Conservation (phyloP, 768 basidiomycete species). For the Ramaria sp. region DNA sequence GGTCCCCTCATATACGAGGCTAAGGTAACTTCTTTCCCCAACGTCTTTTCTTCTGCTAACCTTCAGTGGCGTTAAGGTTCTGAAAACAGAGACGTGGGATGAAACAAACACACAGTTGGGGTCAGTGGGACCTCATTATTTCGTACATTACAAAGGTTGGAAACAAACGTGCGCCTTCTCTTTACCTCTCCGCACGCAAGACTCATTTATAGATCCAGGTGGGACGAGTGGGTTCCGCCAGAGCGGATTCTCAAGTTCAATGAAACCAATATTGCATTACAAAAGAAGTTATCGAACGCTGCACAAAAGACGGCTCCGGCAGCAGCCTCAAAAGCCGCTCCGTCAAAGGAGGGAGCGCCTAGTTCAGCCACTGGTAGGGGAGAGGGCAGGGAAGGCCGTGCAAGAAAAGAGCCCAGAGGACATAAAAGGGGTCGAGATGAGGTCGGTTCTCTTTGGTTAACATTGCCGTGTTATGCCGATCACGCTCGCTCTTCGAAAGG, state of each 20-base stretch:
- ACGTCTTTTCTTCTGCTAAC: background rate
- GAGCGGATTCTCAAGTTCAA: slow-evolving; percentile 74
- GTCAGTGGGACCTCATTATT: slow-evolving; percentile 69
- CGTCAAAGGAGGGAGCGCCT: slow-evolving; percentile 10
- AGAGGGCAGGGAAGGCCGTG: slow-evolving; percentile 23
- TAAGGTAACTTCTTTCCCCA: slow-evolving; percentile 37
- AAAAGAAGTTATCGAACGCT: slow-evolving; percentile 44
- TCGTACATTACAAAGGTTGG: slow-evolving; percentile 99
- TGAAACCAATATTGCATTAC: slow-evolving; percentile 67
- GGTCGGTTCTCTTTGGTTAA: slow-evolving; percentile 26
- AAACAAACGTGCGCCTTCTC: slow-evolving; percentile 71
- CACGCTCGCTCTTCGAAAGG: slow-evolving; percentile 30
- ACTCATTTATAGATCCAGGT: slow-evolving; percentile 37
- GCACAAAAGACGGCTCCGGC: slow-evolving; percentile 12
- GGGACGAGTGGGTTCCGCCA: slow-evolving; percentile 95
- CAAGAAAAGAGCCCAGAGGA: slow-evolving; percentile 53
- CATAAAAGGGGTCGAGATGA: slow-evolving; percentile 69
- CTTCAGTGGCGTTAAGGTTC: slow-evolving; percentile 31
- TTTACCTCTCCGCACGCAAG: background rate
- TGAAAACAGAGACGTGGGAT: slow-evolving; percentile 55
- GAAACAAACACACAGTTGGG: slow-evolving; percentile 52
- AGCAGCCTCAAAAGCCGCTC: slow-evolving; percentile 4
- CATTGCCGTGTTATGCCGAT: background rate
- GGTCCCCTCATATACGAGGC: slow-evolving; percentile 95
- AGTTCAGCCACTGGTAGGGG: slow-evolving; percentile 17